These are phyloP conservation scores for Ceratobasidium sp. DNA, from an alignment of 1,284 basidiomycete genomes.

Conservation along the genomic window DNA sequence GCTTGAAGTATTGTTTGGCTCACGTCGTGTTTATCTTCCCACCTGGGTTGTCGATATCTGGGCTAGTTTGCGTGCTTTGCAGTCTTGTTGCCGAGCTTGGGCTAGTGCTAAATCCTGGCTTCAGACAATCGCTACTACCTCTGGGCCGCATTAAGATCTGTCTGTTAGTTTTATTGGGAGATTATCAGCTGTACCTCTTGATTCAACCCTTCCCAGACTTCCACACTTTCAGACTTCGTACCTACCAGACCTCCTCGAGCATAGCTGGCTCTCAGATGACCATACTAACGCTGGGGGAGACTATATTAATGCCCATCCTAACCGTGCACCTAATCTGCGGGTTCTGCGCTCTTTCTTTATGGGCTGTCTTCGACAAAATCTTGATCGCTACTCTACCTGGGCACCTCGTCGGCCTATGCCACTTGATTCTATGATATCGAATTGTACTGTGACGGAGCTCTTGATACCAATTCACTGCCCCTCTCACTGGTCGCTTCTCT, in stretches of 20 bases:
- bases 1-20: neutral
- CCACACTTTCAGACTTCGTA: constrained; percentile 5
- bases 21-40: neutral
- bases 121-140: neutral
- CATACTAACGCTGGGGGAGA: constrained; percentile 3
- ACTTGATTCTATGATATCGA: neutral
- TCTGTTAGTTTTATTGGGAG: neutral
- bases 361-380: neutral
- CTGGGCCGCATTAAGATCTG: neutral
- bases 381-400: constrained; percentile 2
- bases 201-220: neutral
- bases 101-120: neutral
- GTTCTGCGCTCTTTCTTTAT: constrained; percentile 9
- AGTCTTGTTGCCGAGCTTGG: neutral
- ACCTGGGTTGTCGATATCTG: constrained; percentile 3
- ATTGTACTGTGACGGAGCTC: neutral
- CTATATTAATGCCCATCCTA: constrained; percentile 9
- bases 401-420: neutral
- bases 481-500: constrained; percentile 3
- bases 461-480: constrained; percentile 9
- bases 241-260: neutral
- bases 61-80: neutral
- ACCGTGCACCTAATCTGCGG: neutral
- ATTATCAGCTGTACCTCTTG: neutral
- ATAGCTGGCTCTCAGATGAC: constrained; percentile 11